Evolutionary conservation across 108 stramenopile genomes (phyloP).

Genomic region (Fragilariopsis cylindrus): DNA sequence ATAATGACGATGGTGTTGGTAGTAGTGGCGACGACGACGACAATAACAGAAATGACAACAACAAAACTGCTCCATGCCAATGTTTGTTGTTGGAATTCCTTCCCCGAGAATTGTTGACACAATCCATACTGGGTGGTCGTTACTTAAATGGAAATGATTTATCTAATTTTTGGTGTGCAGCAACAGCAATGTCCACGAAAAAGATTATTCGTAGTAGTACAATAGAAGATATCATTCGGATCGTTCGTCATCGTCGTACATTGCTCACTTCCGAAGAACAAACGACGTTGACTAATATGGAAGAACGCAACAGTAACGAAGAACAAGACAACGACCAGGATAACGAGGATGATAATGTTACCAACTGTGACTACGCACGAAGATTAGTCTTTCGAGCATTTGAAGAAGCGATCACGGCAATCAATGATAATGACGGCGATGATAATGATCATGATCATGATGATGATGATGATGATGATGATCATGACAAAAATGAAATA

Average conservation of each 20-base stretch:
- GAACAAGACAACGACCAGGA: neutral
- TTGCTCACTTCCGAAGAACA: neutral
- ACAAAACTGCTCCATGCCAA: no score
- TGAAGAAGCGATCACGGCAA: slow-evolving; percentile 6
- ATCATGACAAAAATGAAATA: neutral
- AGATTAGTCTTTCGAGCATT: neutral
- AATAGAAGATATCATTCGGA: slow-evolving; percentile 11
- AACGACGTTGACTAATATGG: neutral
- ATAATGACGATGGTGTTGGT: no score
- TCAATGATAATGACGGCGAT: neutral
- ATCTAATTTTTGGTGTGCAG: slow-evolving; percentile 9
- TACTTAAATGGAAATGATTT: neutral
- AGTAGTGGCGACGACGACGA: no score
- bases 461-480: neutral
- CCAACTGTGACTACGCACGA: neutral
- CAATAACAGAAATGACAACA: no score
- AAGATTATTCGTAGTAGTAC: neutral
- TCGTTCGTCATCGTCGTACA: neutral
- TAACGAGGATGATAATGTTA: neutral
- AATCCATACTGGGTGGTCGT: neutral
- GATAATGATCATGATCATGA: neutral
- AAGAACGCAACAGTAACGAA: neutral
- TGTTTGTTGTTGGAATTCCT: slow-evolving; percentile 9
- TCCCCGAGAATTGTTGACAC: slow-evolving; percentile 2
- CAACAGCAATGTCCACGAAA: neutral